Evolutionary conservation across 345 rosid species (phyloP).

Genomic region (Hibiscus syriacus): DNA sequence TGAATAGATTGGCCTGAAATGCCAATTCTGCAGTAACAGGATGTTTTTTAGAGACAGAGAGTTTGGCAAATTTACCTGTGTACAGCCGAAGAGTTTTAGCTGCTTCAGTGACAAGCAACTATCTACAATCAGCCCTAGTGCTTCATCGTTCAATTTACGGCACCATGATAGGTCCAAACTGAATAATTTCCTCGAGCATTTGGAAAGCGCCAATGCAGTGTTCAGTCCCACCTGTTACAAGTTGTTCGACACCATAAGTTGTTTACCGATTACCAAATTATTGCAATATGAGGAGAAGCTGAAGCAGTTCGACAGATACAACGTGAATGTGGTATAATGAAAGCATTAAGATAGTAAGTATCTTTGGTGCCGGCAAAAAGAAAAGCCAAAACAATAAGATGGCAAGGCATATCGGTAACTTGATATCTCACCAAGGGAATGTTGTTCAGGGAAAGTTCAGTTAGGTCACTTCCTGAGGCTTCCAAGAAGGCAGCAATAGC

Average conservation of each 20-base stretch:
- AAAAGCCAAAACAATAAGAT: too few species aligned
- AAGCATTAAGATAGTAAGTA: too few species aligned
- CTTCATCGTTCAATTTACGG: slow-evolving; percentile 40
- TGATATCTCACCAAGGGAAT: slow-evolving; percentile 34
- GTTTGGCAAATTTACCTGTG: slow-evolving; percentile 40
- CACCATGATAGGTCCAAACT: slow-evolving; percentile 63
- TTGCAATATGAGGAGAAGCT: not conserved
- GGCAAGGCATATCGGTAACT: too few species aligned
- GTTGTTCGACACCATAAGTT: not conserved
- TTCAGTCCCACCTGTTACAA: slow-evolving; percentile 37
- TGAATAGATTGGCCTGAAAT: not conserved
- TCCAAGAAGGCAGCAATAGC: slow-evolving; percentile 56
- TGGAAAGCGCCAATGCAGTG: slow-evolving; percentile 43
- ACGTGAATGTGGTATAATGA: not conserved
- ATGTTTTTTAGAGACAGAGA: not conserved
- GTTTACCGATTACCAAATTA: not conserved
- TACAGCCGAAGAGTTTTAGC: slow-evolving; percentile 57
- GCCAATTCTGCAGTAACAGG: not conserved
- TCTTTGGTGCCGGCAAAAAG: too few species aligned
- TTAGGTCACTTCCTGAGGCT: slow-evolving; percentile 36
- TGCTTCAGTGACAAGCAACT: slow-evolving; percentile 39
- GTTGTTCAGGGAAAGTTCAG: slow-evolving; percentile 40
- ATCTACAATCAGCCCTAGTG: slow-evolving; percentile 41
- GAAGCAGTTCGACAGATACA: too few species aligned
- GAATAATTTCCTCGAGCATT: slow-evolving; percentile 28